phyloP scores from a whole-genome alignment of 2,329 filamentous ascomycete species.

The Sporothrix schenckii region DNA sequence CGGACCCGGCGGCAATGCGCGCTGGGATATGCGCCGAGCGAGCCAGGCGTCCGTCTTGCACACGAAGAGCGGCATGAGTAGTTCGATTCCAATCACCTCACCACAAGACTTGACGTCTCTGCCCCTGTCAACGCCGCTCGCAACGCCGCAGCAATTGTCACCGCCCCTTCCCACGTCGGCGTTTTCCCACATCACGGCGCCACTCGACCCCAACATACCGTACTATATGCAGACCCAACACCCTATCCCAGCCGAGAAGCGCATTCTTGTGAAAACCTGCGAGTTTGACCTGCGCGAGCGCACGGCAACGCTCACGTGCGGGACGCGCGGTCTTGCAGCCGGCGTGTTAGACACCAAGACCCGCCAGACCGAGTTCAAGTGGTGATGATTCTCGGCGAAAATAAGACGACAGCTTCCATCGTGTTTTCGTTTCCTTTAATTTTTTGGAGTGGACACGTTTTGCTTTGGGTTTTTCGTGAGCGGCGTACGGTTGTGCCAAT shows the following conservation, averaged over 20 bases:
- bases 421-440: not conserved
- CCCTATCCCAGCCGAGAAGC: conserved; percentile 55
- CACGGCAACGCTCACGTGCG: conserved; percentile 55
- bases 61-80: not conserved
- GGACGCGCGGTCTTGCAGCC: conserved; percentile 56
- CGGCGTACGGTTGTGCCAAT: no score
- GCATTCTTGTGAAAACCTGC: conserved; percentile 59
- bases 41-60: conserved; percentile 36
- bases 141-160: not conserved
- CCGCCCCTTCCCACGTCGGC: not conserved
- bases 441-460: no score
- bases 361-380: conserved; percentile 51
- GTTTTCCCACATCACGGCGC: not conserved
- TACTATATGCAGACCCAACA: conserved; percentile 32
- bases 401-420: not conserved
- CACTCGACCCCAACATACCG: conserved; percentile 15
- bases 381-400: conserved; percentile 43
- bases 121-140: not conserved
- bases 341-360: conserved; percentile 53
- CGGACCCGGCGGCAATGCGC: conserved; percentile 51
- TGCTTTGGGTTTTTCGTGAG: no score
- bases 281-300: conserved; percentile 60
- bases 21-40: conserved; percentile 43
- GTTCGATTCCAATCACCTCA: not conserved
- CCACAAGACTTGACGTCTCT: not conserved